Conservation (phyloP, 176 grass and related monocot genomes). For the Rhynchospora pubera region DNA sequence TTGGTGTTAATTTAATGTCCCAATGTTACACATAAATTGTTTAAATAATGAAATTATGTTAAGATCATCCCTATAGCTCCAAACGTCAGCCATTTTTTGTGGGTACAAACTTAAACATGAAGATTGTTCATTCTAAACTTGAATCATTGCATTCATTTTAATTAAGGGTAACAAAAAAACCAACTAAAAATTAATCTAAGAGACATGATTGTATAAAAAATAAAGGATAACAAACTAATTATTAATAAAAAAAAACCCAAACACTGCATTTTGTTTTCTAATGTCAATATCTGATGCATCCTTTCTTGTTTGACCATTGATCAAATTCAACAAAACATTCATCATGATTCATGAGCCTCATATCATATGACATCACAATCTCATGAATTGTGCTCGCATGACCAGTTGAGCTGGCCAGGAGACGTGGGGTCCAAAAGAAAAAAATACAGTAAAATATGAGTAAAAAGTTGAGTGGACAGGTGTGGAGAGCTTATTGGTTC, state of each 20-base stretch:
- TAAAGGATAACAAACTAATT: neutral
- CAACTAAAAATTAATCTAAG: neutral
- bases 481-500: neutral
- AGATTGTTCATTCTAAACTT: neutral
- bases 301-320: neutral
- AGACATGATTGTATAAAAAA: neutral
- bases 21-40: too few relatives aligned
- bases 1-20: too few relatives aligned
- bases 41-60: too few relatives aligned
- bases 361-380: neutral
- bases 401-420: neutral
- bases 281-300: neutral
- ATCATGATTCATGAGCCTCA: neutral
- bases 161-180: neutral
- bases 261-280: neutral
- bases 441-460: neutral
- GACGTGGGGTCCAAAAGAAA: neutral
- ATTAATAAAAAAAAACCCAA: neutral
- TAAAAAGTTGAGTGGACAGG: neutral
- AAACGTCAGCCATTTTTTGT: neutral
- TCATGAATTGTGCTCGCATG: neutral
- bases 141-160: neutral
- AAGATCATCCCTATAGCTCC: too few relatives aligned
- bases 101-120: neutral
- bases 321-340: slow-evolving; percentile 10